Evolutionary conservation across 1,139 yeast genomes (phyloP).

Genomic region (Blastobotrys elegans): DNA sequence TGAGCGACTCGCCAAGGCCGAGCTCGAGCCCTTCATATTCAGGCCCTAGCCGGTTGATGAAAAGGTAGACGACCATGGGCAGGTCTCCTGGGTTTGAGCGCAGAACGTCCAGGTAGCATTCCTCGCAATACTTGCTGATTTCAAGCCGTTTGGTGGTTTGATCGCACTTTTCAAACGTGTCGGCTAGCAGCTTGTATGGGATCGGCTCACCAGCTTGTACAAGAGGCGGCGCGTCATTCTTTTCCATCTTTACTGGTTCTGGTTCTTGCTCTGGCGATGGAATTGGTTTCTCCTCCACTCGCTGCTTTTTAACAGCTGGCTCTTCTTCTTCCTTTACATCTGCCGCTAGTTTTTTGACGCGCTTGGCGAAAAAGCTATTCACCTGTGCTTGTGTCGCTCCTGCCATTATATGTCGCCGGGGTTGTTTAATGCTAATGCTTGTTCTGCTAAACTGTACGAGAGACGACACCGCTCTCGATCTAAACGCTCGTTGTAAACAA

Average conservation of each 20-base stretch:
- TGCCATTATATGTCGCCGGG: too few species aligned
- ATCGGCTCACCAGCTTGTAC: conserved; percentile 47
- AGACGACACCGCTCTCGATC: background rate
- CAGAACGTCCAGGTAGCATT: conserved; percentile 61
- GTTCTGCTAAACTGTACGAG: too few species aligned
- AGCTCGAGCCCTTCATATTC: conserved; percentile 92
- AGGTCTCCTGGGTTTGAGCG: conserved; percentile 54
- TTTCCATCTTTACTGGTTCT: background rate
- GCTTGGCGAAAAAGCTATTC: conserved; percentile 3
- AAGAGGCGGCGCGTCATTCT: conserved; percentile 1
- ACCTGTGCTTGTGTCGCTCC: conserved; percentile 5
- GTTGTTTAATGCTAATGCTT: too few species aligned
- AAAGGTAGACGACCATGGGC: conserved; percentile 69
- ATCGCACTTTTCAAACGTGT: conserved; percentile 71
- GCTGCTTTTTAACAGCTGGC: conserved; percentile 9
- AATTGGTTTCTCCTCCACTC: background rate
- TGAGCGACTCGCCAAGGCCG: conserved; percentile 85
- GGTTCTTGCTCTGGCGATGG: background rate
- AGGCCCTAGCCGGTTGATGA: conserved; percentile 87
- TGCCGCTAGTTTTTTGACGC: background rate
- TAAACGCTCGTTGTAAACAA: background rate
- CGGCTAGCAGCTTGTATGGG: conserved; percentile 60
- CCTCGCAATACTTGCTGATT: conserved; percentile 68
- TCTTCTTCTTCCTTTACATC: background rate
- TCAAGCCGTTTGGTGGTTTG: conserved; percentile 75